Conservation (phyloP, 331 rosid genomes). For the Telfairia occidentalis region DNA sequence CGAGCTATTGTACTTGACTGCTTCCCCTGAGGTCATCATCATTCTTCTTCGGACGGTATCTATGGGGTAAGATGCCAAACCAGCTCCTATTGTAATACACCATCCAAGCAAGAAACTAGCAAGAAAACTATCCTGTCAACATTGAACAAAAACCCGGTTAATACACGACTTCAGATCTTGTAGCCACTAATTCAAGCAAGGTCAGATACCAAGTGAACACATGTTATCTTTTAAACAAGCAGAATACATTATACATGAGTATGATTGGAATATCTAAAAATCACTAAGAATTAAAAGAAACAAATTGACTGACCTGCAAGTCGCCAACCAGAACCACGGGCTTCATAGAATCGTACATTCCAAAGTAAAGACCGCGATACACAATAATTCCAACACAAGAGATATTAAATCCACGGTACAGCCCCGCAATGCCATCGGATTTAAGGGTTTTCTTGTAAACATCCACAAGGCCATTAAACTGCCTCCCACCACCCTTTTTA, state of each 20-base stretch:
- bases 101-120: constrained; percentile 89
- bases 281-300: not conserved
- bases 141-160: constrained; percentile 5
- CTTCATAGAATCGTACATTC: constrained; percentile 84
- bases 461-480: constrained; percentile 69
- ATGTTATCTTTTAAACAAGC: not conserved
- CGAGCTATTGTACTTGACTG: constrained; percentile 77
- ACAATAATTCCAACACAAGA: constrained; percentile 74
- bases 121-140: constrained; percentile 73
- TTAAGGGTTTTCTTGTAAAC: constrained; percentile 66
- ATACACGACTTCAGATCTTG: not conserved
- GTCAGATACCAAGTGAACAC: not conserved
- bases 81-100: constrained; percentile 81
- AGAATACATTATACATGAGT: not conserved
- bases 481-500: constrained; percentile 82
- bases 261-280: not conserved
- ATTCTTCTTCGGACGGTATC: constrained; percentile 90
- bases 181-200: not conserved
- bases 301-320: constrained; percentile 44
- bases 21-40: constrained; percentile 99
- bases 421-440: constrained; percentile 83
- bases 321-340: constrained; percentile 70
- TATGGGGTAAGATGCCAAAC: constrained; percentile 70
- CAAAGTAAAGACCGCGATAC: constrained; percentile 84
- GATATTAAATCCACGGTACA: constrained; percentile 76